Base-by-base conservation (phyloP, 352 stramenopile species). In the Globisporangium cystogenes region DNA sequence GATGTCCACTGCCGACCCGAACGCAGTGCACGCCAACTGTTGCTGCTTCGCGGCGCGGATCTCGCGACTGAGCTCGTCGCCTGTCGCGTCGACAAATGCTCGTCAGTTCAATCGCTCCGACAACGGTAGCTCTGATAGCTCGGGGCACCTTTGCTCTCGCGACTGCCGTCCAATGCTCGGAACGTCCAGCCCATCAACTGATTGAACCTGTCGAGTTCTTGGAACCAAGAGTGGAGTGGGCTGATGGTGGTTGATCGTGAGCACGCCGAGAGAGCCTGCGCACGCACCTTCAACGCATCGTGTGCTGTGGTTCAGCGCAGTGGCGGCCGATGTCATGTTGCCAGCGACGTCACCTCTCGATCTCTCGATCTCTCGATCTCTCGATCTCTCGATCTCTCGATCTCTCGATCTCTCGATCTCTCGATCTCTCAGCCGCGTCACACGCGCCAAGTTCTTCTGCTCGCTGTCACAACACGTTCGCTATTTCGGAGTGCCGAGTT, bases 151-250 rank as follows among this genome's bases (percentile, higher is more conserved):
- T 50, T 21, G 26, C 55, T 29, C 3, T 49, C 48, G 24, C 7
- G 12, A 15, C 57, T 36, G 23, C 43, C 29, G 6, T 26, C 53
- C 7, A 81, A 36, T 37, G 82, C 56, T 15, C 48, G 72, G 45
- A 87, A 83, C 1, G 60, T 63, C 76, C 74, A 90, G 27, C 78
- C 78, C 76, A 87, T 87, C 36, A 56, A 44, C 8, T 83, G 56
- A 8, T 68, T 76, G 50, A 90, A 90, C 26, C 51, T 70, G 26
- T 73, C 65, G 14, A 90, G 59, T 12, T 90, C 78, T 86, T 21
- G 20, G 24, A 23, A 11, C 21, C 18, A 35, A 33, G 15, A 12
- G 16, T 16, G 14, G 7, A 33, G 2, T 16, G 40, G 7, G n/a
- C n/a, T n/a, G n/a, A n/a, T n/a, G n/a, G n/a, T n/a, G n/a, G n/a